Conservation (phyloP, 805 yeast genomes). For the Yamadazyma ubonensis region DNA sequence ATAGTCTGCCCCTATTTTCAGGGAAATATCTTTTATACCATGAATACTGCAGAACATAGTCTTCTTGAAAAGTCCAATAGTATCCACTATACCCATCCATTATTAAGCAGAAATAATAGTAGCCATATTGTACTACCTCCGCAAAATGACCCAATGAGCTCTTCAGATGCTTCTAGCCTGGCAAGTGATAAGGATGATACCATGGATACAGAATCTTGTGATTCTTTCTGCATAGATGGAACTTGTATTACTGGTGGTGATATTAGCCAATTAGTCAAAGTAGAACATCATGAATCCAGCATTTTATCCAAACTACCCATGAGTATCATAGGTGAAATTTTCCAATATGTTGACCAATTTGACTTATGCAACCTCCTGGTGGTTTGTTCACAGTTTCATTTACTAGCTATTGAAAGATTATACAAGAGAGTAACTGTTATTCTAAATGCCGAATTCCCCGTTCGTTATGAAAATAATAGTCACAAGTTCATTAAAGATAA, state of each 20-base stretch:
- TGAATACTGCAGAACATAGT: slow-evolving; percentile 1
- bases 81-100: slow-evolving; percentile 2
- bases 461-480: slow-evolving; percentile 17
- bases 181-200: slow-evolving; percentile 1
- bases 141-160: background rate
- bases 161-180: background rate
- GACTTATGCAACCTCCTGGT: slow-evolving; percentile 26
- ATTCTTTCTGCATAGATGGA: background rate
- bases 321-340: slow-evolving; percentile 11
- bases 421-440: slow-evolving; percentile 32
- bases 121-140: background rate
- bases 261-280: background rate
- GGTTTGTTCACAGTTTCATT: slow-evolving; percentile 23
- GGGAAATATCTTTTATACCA: background rate
- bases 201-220: slow-evolving; percentile 1
- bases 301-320: slow-evolving; percentile 1
- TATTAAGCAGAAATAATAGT: slow-evolving; percentile 2
- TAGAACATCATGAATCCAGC: background rate
- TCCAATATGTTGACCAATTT: slow-evolving; percentile 30
- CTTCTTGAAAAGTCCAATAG: slow-evolving; percentile 4
- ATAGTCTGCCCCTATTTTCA: slow-evolving; percentile 4
- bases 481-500: slow-evolving; percentile 23
- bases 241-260: background rate
- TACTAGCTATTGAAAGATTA: slow-evolving; percentile 23
- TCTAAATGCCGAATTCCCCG: slow-evolving; percentile 28